Conservation (phyloP, 805 yeast species). For the Barnettozyma siamensis region DNA sequence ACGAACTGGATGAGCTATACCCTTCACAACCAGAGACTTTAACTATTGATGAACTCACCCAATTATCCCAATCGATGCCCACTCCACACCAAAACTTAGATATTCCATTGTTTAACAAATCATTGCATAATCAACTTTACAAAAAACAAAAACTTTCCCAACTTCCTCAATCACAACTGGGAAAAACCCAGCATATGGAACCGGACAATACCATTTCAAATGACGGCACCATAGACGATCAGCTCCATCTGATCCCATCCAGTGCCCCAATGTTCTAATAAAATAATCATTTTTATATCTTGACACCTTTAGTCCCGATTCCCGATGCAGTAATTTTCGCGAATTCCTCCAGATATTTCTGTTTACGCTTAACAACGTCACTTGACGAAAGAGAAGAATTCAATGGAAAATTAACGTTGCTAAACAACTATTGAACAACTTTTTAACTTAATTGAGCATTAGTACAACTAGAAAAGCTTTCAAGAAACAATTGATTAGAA, state of each 20-base stretch:
- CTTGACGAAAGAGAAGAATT: neutral
- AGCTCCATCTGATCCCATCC: constrained; percentile 8
- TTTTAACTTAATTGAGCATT: too few relatives aligned
- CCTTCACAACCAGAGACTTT: constrained; percentile 26
- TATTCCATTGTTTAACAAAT: too few relatives aligned
- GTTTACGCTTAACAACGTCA: neutral
- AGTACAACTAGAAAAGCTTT: too few relatives aligned
- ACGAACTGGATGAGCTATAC: constrained; percentile 24
- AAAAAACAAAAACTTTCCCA: neutral
- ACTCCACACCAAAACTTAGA: neutral
- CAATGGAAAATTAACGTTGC: neutral
- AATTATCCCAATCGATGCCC: constrained; percentile 8
- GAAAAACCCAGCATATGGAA: neutral
- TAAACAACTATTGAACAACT: too few relatives aligned
- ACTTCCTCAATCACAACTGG: neutral
- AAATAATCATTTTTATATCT: neutral
- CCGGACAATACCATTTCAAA: too few relatives aligned
- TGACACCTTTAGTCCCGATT: too few relatives aligned
- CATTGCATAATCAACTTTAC: neutral
- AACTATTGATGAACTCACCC: constrained; percentile 15
- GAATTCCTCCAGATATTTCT: neutral
- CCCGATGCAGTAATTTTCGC: constrained; percentile 4
- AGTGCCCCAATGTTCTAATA: constrained; percentile 10
- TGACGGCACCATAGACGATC: neutral
- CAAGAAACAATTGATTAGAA: neutral